Percentiles rank a stretch among this genome's conserved stretches.
These are phyloP conservation scores for Phoenix roebelenii DNA, from an alignment of 176 grass and related monocot species.

Conservation along the genomic window DNA sequence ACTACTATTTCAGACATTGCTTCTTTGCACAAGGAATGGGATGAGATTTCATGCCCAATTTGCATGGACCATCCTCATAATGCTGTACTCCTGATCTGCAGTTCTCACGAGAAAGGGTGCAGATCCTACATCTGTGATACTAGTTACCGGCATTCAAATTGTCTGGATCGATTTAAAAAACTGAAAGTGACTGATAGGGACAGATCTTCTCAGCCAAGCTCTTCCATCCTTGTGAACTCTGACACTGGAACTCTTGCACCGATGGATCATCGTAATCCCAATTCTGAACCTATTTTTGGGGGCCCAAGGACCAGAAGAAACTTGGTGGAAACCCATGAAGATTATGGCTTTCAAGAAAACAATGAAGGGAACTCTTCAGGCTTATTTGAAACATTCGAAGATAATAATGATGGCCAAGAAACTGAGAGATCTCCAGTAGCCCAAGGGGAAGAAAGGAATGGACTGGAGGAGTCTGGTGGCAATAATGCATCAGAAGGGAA, in stretches of 20 bases:
- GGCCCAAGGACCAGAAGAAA: constrained; percentile 24
- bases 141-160: constrained; percentile 96
- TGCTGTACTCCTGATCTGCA: constrained; percentile 81
- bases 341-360: constrained; percentile 3
- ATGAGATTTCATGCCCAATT: constrained; percentile 88
- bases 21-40: constrained; percentile 90
- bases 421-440: constrained; percentile 23
- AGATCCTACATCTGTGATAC: constrained; percentile 94
- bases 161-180: constrained; percentile 89
- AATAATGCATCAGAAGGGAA: constrained; percentile 24
- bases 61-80: constrained; percentile 99
- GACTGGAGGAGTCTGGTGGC: constrained; percentile 32
- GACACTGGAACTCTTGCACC: constrained; percentile 34
- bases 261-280: constrained; percentile 36
- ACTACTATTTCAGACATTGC: constrained; percentile 36
- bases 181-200: constrained; percentile 60
- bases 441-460: constrained; percentile 25
- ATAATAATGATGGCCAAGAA: constrained; percentile 34
- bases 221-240: constrained; percentile 46
- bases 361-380: constrained; percentile 3
- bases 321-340: constrained; percentile 23
- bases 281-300: constrained; percentile 37
- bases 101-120: constrained; percentile 84
- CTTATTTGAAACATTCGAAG: constrained; percentile 2
- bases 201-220: constrained; percentile 50